These are phyloP conservation scores for Leccinum truebloodii DNA, from an alignment of 768 basidiomycete species.

Conservation along the genomic window DNA sequence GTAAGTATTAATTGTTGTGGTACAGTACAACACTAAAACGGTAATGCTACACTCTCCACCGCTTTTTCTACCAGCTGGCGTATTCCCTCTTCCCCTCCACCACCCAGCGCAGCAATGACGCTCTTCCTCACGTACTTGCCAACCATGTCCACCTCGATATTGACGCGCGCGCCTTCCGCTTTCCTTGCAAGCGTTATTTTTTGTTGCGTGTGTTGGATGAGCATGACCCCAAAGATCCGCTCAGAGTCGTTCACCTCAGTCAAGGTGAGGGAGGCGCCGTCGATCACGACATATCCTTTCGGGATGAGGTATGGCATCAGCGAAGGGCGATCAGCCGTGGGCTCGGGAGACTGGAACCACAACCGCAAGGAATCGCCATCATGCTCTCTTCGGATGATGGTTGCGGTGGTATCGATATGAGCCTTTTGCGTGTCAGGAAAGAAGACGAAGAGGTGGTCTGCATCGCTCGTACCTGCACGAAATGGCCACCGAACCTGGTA, in stretches of 20 bases:
- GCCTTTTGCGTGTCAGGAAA: conserved; percentile 50
- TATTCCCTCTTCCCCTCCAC: conserved; percentile 49
- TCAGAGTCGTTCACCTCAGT: conserved; percentile 69
- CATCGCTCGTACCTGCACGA: conserved; percentile 77
- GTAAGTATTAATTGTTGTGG: conserved; percentile 1
- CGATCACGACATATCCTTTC: conserved; percentile 94
- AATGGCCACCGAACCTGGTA: conserved; percentile 93
- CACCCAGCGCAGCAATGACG: conserved; percentile 65
- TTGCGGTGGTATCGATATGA: conserved; percentile 91
- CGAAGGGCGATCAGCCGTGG: conserved; percentile 57
- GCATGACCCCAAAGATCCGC: conserved; percentile 84
- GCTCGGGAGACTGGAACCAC: conserved; percentile 71
- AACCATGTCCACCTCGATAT: conserved; percentile 94
- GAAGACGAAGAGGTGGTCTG: background rate
- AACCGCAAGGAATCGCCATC: conserved; percentile 92
- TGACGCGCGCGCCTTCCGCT: conserved; percentile 75
- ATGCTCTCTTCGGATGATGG: conserved; percentile 55
- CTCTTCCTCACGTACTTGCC: conserved; percentile 91
- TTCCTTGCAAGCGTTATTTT: conserved; percentile 84
- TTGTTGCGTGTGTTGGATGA: conserved; percentile 91
- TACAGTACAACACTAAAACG: conserved; percentile 2
- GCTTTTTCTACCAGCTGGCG: conserved; percentile 54
- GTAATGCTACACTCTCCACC: conserved; percentile 51
- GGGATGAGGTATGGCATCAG: conserved; percentile 83
- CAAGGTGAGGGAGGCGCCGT: conserved; percentile 91